Conservation (phyloP, 1,284 basidiomycete genomes). For the Apiotrichum akiyoshidainum region DNA sequence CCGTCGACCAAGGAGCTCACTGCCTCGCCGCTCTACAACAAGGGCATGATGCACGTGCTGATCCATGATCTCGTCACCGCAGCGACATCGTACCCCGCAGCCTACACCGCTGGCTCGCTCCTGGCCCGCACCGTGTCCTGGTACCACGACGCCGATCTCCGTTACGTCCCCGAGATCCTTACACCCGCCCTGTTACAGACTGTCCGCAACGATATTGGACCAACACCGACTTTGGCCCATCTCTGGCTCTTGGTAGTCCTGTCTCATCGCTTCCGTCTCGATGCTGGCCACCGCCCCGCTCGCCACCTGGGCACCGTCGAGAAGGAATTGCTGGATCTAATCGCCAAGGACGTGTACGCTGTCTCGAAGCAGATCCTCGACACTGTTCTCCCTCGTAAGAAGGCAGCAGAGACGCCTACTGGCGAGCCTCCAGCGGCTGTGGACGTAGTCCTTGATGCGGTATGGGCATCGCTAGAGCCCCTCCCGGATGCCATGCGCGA, state of each 20-base stretch:
- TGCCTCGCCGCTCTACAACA: slow-evolving; percentile 9
- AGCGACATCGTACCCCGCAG: slow-evolving; percentile 2
- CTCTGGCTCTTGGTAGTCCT: slow-evolving; percentile 11
- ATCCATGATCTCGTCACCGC: slow-evolving; percentile 4
- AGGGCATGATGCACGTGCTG: slow-evolving; percentile 5
- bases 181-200: slow-evolving; percentile 4
- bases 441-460: slow-evolving; percentile 2
- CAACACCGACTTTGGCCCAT: background rate
- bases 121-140: slow-evolving; percentile 14
- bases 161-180: slow-evolving; percentile 14
- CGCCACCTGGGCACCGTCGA: slow-evolving; percentile 12
- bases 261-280: slow-evolving; percentile 9
- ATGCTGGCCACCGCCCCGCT: slow-evolving; percentile 5
- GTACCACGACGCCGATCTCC: slow-evolving; percentile 12
- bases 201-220: slow-evolving; percentile 5
- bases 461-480: slow-evolving; percentile 10
- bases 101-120: slow-evolving; percentile 9
- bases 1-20: slow-evolving; percentile 4
- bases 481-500: slow-evolving; percentile 10
- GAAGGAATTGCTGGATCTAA: slow-evolving; percentile 7
- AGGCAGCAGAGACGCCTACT: background rate
- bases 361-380: slow-evolving; percentile 4
- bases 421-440: background rate
- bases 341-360: slow-evolving; percentile 9
- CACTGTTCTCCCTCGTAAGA: background rate